These are phyloP conservation scores for Syzygium syzygioides DNA, from an alignment of 441 rosid genomes.

Conservation along the genomic window DNA sequence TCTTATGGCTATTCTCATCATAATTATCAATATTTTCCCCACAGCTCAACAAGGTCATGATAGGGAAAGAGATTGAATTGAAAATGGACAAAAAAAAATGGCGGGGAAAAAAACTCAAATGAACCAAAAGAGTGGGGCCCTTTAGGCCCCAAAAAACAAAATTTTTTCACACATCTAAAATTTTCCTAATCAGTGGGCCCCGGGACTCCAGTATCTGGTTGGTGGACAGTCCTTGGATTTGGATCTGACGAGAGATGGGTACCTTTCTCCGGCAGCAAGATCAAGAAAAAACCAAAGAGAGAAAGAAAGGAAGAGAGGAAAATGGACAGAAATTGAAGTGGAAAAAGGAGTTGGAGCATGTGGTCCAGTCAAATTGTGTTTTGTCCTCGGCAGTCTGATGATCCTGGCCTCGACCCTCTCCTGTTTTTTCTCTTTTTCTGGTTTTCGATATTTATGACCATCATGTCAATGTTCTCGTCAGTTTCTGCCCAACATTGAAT, in stretches of 20 bases:
- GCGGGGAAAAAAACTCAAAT: neutral
- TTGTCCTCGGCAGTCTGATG: neutral
- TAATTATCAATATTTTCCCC: neutral
- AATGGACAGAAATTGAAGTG: neutral
- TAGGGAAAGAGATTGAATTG: neutral
- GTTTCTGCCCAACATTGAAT: neutral
- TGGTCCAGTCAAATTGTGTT: conserved; percentile 28
- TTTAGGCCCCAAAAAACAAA: neutral
- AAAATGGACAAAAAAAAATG: neutral
- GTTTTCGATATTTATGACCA: neutral
- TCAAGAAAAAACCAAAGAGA: neutral
- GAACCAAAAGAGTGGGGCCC: neutral
- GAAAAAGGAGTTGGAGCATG: neutral
- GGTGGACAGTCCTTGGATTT: neutral
- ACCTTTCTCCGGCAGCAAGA: neutral
- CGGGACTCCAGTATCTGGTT: neutral
- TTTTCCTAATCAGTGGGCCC: neutral
- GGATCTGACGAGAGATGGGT: neutral
- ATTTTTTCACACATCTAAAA: neutral
- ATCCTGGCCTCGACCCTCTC: conserved; percentile 28
- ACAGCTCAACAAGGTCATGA: neutral
- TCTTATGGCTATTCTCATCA: neutral
- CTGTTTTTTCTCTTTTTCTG: conserved; percentile 1
- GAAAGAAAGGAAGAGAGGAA: neutral
- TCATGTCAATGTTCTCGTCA: neutral